Percentiles rank a stretch among this genome's conserved stretches.
These are phyloP conservation scores for Shiraia bambusicola DNA, from an alignment of 2,329 filamentous ascomycete species.

Conservation along the genomic window DNA sequence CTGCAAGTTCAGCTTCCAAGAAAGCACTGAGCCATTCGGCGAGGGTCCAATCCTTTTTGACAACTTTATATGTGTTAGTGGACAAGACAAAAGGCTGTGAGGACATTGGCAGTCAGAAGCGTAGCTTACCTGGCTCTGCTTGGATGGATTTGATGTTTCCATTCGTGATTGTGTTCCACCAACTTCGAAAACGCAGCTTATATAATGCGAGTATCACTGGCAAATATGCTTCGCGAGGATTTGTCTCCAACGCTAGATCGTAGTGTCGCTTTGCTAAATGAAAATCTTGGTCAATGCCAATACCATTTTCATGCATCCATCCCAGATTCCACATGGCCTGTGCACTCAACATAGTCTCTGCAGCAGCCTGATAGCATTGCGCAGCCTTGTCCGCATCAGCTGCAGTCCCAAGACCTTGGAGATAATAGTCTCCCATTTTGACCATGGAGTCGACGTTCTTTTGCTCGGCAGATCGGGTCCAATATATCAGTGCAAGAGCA, in stretches of 20 bases:
- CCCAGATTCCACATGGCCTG: constrained; percentile 96
- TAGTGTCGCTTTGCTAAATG: constrained; percentile 97
- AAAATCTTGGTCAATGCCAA: constrained; percentile 91
- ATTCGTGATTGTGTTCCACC: constrained; percentile 90
- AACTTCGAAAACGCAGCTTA: constrained; percentile 80
- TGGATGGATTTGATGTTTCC: constrained; percentile 91
- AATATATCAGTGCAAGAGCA: constrained; percentile 80
- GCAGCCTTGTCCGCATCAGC: constrained; percentile 81
- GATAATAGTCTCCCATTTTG: constrained; percentile 98
- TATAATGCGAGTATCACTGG: constrained; percentile 86
- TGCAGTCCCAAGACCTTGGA: constrained; percentile 71
- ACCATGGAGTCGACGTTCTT: constrained; percentile 90
- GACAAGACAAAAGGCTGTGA: background rate
- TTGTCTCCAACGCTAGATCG: constrained; percentile 87
- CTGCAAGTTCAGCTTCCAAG: constrained; percentile 60
- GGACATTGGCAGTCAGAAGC: background rate
- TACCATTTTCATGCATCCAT: constrained; percentile 99
- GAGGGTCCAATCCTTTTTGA: constrained; percentile 72
- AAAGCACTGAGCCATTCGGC: constrained; percentile 88
- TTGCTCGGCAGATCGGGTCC: constrained; percentile 92
- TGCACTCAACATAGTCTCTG: constrained; percentile 86
- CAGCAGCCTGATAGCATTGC: constrained; percentile 87
- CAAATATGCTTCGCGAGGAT: constrained; percentile 81
- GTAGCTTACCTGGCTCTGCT: constrained; percentile 77
- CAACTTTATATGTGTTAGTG: constrained; percentile 51